Evolutionary conservation across 768 basidiomycete species (phyloP).

Genomic region (Macrolepiota dolichaula): DNA sequence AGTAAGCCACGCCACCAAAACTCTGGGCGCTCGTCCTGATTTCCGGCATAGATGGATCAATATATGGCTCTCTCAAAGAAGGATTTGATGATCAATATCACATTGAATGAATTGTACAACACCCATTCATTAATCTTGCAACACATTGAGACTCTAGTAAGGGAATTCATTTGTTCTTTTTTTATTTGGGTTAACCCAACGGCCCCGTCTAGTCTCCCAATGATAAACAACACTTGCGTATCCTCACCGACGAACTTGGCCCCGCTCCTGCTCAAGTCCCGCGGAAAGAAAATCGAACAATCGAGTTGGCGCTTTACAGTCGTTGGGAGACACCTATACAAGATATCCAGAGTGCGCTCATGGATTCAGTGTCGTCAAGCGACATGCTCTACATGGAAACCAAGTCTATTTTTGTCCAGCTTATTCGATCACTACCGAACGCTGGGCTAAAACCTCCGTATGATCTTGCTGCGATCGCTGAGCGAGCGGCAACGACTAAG

Average conservation of each 20-base stretch:
- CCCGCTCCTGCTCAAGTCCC: conserved; percentile 93
- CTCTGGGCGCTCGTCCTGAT: neutral
- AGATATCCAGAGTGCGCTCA: conserved; percentile 92
- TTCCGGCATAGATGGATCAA: conserved; percentile 83
- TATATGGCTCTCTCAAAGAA: conserved; percentile 99
- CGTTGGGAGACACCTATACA: conserved; percentile 99
- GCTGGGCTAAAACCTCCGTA: conserved; percentile 84
- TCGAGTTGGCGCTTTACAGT: conserved; percentile 90
- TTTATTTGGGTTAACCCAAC: neutral
- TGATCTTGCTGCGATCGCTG: conserved; percentile 84
- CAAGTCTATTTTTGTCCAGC: conserved; percentile 97
- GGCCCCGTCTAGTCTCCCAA: conserved; percentile 72
- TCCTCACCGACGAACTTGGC: conserved; percentile 94
- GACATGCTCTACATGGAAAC: conserved; percentile 99
- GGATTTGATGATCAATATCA: conserved; percentile 97
- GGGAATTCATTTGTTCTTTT: conserved; percentile 23
- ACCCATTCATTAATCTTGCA: conserved; percentile 94
- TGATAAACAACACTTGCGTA: conserved; percentile 96
- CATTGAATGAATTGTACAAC: conserved; percentile 98
- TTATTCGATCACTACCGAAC: conserved; percentile 91
- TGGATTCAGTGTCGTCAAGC: conserved; percentile 95
- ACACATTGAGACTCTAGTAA: conserved; percentile 90
- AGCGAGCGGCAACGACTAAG: conserved; percentile 95
- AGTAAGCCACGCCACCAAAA: conserved; percentile 40
- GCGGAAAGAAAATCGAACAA: conserved; percentile 93